Conservation (phyloP, 169 alveolate species). For the Babesia gibsoni region DNA sequence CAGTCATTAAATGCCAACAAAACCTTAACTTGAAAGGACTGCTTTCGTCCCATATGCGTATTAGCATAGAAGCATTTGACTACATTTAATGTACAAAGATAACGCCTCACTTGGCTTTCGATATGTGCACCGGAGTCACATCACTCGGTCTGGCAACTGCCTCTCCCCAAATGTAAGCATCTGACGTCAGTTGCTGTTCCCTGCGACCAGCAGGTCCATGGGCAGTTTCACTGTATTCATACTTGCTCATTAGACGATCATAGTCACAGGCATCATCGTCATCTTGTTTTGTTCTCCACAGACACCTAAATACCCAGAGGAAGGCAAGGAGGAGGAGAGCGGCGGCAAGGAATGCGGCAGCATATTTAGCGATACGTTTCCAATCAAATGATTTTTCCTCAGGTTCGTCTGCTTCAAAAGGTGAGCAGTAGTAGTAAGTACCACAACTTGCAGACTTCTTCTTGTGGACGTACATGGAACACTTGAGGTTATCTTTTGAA, state of each 20-base stretch:
- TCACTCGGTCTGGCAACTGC: conserved; percentile 50
- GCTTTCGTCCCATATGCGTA: too few species aligned
- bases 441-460: conserved; percentile 46
- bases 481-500: conserved; percentile 27
- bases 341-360: background rate
- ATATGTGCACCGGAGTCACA: conserved; percentile 59
- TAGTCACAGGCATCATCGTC: background rate
- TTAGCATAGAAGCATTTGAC: too few species aligned
- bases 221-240: conserved; percentile 5
- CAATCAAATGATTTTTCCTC: background rate
- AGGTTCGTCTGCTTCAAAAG: background rate
- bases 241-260: conserved; percentile 25
- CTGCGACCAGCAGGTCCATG: background rate
- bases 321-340: background rate
- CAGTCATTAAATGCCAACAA: too few species aligned
- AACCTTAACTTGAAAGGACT: too few species aligned
- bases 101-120: conserved; percentile 5
- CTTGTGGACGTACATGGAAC: conserved; percentile 40
- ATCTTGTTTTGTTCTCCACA: background rate
- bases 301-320: background rate
- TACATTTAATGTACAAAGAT: too few species aligned
- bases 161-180: conserved; percentile 57
- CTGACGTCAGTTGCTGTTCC: conserved; percentile 32
- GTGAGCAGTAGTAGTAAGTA: conserved; percentile 44
- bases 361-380: background rate